Conservation (phyloP, 192 early-diverging fungal species). For the Entomortierella chlamydospora region DNA sequence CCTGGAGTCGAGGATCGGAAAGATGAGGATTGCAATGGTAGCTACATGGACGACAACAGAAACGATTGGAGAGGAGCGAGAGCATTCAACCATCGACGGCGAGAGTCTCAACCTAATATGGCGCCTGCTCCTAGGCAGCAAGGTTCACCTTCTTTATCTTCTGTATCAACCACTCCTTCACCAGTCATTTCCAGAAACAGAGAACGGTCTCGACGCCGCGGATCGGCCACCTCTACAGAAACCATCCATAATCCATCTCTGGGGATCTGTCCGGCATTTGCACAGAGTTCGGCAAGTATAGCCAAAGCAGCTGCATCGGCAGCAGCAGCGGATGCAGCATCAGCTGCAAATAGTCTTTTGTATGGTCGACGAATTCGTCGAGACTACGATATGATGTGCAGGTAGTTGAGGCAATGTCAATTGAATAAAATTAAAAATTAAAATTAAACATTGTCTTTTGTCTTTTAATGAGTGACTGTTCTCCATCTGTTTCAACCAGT, state of each 20-base stretch:
- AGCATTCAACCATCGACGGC: neutral
- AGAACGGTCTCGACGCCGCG: neutral
- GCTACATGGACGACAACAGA: neutral
- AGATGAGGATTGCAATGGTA: conserved; percentile 13
- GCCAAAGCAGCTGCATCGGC: conserved; percentile 40
- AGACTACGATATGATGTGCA: conserved; percentile 51
- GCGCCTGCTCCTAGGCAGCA: conserved; percentile 11
- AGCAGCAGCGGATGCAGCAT: conserved; percentile 37
- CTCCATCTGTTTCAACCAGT: conserved; percentile 3
- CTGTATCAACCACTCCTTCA: no score
- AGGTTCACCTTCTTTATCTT: neutral
- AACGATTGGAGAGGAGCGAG: neutral
- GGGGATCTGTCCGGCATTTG: conserved; percentile 19
- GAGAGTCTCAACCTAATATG: conserved; percentile 1
- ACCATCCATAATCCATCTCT: neutral
- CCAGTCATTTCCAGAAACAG: neutral
- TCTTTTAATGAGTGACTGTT: conserved; percentile 14
- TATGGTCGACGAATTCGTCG: conserved; percentile 31
- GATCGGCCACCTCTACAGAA: neutral
- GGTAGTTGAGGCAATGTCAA: neutral
- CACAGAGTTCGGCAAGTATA: conserved; percentile 22
- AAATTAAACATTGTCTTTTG: no score
- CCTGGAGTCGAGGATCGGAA: conserved; percentile 10
- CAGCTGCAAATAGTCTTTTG: conserved; percentile 22
- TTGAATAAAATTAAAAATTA: neutral